These are phyloP conservation scores for Lunularia cruciata DNA, from an alignment of 225 moss, liverwort and hornwort species.

Conservation along the genomic window DNA sequence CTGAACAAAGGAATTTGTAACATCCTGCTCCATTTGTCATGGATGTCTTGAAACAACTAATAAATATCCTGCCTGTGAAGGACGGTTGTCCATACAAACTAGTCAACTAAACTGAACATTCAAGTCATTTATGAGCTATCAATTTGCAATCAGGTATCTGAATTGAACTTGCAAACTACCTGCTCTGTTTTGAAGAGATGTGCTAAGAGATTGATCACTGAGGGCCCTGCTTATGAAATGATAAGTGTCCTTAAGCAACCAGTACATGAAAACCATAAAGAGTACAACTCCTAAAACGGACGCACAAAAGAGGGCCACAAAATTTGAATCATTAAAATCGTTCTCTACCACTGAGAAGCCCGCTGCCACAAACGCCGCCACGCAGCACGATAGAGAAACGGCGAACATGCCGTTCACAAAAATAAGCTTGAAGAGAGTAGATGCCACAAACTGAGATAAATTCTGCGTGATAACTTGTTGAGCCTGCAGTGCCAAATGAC, in stretches of 20 bases:
- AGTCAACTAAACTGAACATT: too few relatives aligned
- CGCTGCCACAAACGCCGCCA: conserved; percentile 51
- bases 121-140: too few relatives aligned
- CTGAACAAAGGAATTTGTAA: too few relatives aligned
- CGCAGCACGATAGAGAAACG: conserved; percentile 48
- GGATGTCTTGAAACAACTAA: too few relatives aligned
- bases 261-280: conserved; percentile 50
- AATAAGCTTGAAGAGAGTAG: conserved; percentile 56
- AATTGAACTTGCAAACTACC: conserved; percentile 36
- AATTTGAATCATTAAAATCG: conserved; percentile 1
- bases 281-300: conserved; percentile 33
- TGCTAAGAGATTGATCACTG: conserved; percentile 32
- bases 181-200: conserved; percentile 36
- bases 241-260: conserved; percentile 43
- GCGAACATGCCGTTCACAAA: conserved; percentile 51
- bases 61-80: too few relatives aligned
- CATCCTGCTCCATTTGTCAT: too few relatives aligned
- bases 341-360: conserved; percentile 35
- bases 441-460: conserved; percentile 54
- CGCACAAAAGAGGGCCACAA: conserved; percentile 31
- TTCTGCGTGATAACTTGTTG: conserved; percentile 53
- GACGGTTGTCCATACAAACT: too few relatives aligned
- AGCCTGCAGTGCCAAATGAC: conserved; percentile 26
- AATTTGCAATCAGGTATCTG: conserved; percentile 27
- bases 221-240: conserved; percentile 30